Conservation (phyloP, 1,284 basidiomycete species). For the Fomes fomentarius region DNA sequence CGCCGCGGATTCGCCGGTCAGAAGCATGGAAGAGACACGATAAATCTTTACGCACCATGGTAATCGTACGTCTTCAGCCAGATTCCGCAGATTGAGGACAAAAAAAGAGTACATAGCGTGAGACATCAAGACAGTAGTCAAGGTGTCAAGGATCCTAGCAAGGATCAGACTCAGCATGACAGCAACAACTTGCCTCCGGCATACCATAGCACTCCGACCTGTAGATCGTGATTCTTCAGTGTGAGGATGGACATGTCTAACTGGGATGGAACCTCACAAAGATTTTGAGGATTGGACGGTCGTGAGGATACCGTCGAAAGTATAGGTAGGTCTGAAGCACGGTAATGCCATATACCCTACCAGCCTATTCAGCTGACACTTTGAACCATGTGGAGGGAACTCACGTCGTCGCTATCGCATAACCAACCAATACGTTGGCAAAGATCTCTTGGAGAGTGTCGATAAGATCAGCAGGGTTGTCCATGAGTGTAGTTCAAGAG, state of each 20-base stretch:
- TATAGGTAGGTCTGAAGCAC: constrained; percentile 10
- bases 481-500: not conserved
- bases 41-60: not conserved
- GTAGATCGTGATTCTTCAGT: no score
- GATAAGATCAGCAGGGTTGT: not conserved
- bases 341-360: constrained; percentile 10
- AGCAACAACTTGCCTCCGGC: not conserved
- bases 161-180: not conserved
- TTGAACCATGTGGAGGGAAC: not conserved
- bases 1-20: no score
- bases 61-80: not conserved
- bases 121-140: not conserved
- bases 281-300: not conserved
- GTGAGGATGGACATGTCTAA: not conserved
- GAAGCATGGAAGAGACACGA: not conserved
- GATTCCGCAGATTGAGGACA: not conserved
- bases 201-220: constrained; percentile 1
- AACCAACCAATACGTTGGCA: not conserved
- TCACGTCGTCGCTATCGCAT: not conserved
- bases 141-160: constrained; percentile 3
- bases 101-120: not conserved
- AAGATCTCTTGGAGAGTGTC: not conserved
- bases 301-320: constrained; percentile 1
- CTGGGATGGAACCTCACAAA: not conserved
- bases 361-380: not conserved